A percentile compares a stretch with the other conserved stretches of the same genome.
These are phyloP conservation scores for Aspergillus incahuasiensis DNA, from an alignment of 495 filamentous ascomycete species.

Conservation along the genomic window DNA sequence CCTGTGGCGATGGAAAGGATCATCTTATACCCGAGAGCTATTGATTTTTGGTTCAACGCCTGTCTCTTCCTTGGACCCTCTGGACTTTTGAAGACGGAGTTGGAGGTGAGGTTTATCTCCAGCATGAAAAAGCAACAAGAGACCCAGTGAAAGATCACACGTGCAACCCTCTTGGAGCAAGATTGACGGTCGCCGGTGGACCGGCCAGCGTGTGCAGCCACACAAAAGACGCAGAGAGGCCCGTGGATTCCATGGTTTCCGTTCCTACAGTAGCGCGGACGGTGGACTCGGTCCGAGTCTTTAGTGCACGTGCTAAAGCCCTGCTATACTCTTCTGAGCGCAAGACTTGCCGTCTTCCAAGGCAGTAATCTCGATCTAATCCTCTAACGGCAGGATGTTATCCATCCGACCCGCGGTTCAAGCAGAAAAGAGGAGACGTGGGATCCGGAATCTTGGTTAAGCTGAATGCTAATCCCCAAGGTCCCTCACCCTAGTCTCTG, in stretches of 20 bases:
- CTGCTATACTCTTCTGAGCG: background rate
- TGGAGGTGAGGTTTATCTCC: background rate
- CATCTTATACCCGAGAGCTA: background rate
- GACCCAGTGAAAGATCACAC: background rate
- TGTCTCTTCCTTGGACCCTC: background rate
- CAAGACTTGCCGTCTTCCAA: background rate
- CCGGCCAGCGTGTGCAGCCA: background rate
- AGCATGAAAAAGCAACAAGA: background rate
- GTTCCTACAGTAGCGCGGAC: background rate
- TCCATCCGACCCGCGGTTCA: background rate
- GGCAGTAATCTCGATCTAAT: background rate
- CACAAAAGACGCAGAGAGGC: background rate
- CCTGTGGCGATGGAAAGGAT: background rate
- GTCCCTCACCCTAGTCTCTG: background rate
- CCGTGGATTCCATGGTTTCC: background rate
- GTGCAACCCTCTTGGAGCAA: background rate
- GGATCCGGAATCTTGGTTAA: background rate
- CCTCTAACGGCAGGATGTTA: background rate
- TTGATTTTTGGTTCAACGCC: background rate
- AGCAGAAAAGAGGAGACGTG: background rate
- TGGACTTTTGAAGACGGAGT: background rate
- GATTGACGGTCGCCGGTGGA: background rate
- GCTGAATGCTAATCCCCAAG: background rate
- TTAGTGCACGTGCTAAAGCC: background rate
- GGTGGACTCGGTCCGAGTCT: background rate